Conservation (phyloP, 306 rosid species). For the Lathyrus sativus region DNA sequence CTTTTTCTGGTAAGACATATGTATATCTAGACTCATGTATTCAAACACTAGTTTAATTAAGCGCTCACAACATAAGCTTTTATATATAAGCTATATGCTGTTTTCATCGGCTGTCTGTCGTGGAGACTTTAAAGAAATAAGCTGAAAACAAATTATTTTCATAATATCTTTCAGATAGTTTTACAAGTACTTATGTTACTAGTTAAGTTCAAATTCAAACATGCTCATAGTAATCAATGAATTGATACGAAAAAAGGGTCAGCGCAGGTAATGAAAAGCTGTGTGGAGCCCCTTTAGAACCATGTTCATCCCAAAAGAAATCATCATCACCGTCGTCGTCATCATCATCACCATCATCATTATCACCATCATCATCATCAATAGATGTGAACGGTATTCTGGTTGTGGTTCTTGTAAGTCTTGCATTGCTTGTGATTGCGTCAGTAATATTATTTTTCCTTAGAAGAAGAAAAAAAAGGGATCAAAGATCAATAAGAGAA, state of each 20-base stretch:
- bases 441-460: conserved; percentile 49
- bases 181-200: neutral
- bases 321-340: neutral
- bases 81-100: neutral
- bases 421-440: conserved; percentile 47
- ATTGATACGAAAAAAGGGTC: conserved; percentile 16
- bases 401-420: conserved; percentile 43
- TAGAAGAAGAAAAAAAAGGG: conserved; percentile 32
- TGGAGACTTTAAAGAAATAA: neutral
- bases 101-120: neutral
- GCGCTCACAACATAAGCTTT: neutral
- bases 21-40: neutral
- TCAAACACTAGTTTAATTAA: neutral
- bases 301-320: conserved; percentile 43
- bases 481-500: neutral
- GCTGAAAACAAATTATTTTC: neutral
- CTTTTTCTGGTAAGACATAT: conserved; percentile 60
- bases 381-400: conserved; percentile 31
- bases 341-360: too few relatives aligned
- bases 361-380: too few relatives aligned
- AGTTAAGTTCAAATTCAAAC: neutral
- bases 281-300: conserved; percentile 67
- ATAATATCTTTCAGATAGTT: neutral
- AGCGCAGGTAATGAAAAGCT: conserved; percentile 64
- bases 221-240: neutral